Percentiles rank a stretch among this genome's conserved stretches.
These are phyloP conservation scores for Yamadazyma ubonensis DNA, from an alignment of 805 yeast species.

Conservation along the genomic window DNA sequence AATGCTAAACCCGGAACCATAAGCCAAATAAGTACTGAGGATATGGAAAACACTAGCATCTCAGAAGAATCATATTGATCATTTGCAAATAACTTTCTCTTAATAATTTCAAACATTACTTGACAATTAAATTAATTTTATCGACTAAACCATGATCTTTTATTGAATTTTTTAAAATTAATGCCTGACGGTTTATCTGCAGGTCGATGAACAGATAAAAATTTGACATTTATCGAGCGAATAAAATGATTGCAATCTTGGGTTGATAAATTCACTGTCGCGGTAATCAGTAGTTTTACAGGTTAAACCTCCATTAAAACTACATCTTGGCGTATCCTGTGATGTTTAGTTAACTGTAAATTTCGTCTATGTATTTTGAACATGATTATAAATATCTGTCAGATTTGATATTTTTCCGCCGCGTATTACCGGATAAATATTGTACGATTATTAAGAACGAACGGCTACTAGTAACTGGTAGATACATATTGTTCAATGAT, in stretches of 20 bases:
- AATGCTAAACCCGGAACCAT: constrained; percentile 97
- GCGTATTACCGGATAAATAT: not conserved
- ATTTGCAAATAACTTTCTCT: constrained; percentile 37
- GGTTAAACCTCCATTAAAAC: not conserved
- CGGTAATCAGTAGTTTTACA: not conserved
- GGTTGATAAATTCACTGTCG: not conserved
- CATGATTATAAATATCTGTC: no score
- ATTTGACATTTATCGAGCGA: constrained; percentile 8
- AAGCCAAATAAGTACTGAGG: constrained; percentile 72
- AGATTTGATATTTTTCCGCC: not conserved
- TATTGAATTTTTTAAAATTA: constrained; percentile 1
- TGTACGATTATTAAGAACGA: not conserved
- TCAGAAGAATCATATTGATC: constrained; percentile 27
- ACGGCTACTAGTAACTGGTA: no score
- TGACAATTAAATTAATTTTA: not conserved
- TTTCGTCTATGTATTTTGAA: no score
- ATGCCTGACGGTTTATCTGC: constrained; percentile 3
- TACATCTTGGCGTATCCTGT: not conserved
- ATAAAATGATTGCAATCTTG: constrained; percentile 4
- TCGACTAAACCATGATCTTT: constrained; percentile 1
- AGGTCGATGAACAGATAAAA: not conserved
- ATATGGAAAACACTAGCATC: constrained; percentile 49
- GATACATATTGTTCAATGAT: no score
- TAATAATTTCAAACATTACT: constrained; percentile 3
- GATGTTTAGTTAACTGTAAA: not conserved